Evolutionary conservation across 2,329 filamentous ascomycete genomes (phyloP).

Genomic region (Dactylellina sp.): DNA sequence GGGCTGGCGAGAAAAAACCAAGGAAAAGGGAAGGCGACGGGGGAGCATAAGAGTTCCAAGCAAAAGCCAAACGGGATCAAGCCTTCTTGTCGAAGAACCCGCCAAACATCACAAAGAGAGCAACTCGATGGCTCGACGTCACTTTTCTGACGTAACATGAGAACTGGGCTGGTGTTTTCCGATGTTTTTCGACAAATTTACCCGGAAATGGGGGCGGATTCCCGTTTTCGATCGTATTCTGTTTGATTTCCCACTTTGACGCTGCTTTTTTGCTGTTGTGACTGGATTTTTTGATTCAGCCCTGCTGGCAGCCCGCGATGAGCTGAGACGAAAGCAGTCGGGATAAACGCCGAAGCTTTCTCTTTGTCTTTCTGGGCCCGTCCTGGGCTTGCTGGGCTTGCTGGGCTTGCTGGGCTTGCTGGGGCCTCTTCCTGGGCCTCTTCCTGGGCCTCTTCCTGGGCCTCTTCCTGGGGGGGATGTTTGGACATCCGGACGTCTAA

Average conservation of each 20-base stretch:
- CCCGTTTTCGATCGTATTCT: conserved; percentile 5
- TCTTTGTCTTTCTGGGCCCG: too few relatives aligned
- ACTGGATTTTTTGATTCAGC: conserved; percentile 2
- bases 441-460: too few relatives aligned
- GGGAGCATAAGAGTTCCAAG: conserved; percentile 21
- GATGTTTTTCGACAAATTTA: conserved; percentile 20
- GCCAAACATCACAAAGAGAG: conserved; percentile 8
- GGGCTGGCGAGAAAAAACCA: too few relatives aligned
- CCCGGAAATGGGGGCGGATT: not conserved
- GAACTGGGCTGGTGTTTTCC: not conserved
- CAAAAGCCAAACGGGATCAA: conserved; percentile 51
- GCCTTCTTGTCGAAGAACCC: conserved; percentile 17
- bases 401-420: too few relatives aligned
- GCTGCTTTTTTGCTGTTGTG: not conserved
- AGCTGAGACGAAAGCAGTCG: conserved; percentile 15
- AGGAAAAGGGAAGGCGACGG: conserved; percentile 3
- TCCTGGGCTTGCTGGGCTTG: too few relatives aligned
- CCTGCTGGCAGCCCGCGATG: conserved; percentile 24
- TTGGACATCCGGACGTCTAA: too few relatives aligned
- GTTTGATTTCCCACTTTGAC: not conserved
- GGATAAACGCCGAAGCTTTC: conserved; percentile 9
- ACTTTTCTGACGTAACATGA: conserved; percentile 14
- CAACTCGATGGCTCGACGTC: conserved; percentile 17
- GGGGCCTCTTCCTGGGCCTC: too few relatives aligned
- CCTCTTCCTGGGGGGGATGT: too few relatives aligned